Evolutionary conservation across 768 basidiomycete genomes (phyloP), one percentile per base, ranked within the genome.

Genomic region (Guyanaporus albipodus): DNA sequence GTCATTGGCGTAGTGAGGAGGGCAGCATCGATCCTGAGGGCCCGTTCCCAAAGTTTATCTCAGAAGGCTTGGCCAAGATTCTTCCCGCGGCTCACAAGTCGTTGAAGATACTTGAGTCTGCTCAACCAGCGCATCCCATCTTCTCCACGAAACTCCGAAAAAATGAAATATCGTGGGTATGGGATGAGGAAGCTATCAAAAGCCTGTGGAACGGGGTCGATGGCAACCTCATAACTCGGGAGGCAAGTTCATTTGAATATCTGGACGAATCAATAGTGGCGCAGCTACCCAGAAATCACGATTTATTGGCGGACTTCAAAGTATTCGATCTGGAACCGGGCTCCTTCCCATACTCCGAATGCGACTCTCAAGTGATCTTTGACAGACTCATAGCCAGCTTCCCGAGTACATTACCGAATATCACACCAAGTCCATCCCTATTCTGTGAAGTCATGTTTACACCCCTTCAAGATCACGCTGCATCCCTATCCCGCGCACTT

Each of bases 301-400:
- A 69, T 34, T 58, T 71, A 1, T 70, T 85, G 12, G 54, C 62
- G 7, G 67, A 67, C 4, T 82, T 90, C 60, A 61, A 56, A 10
- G 46, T 81, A 6, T 91, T 85, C 50, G 83, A 87, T 54, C 66
- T 83, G 29, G 83, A 85, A 49, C 88, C 89, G 18, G 83, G 82
- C 2, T 36, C 67, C 3, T 55, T 67, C 9, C 54, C 66, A 22
- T 53, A 58, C 22, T 56, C 59, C 1, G 59, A 63, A 22, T 28
- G 24, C 37, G 36, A 51, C 46, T 40, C 55, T 31, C 54, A 55
- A 24, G 32, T 57, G 6, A 40, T 61, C 18, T 67, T 87, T 9
- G 63, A 67, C 24, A 52, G 57, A 4, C 84, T 90, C 59, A 69
- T 88, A 42, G 59, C 62, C 14, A 52, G 56, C 0, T 91, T 91